phyloP scores from a whole-genome alignment of 1,284 basidiomycete genomes.

The Pholiota adiposa region DNA sequence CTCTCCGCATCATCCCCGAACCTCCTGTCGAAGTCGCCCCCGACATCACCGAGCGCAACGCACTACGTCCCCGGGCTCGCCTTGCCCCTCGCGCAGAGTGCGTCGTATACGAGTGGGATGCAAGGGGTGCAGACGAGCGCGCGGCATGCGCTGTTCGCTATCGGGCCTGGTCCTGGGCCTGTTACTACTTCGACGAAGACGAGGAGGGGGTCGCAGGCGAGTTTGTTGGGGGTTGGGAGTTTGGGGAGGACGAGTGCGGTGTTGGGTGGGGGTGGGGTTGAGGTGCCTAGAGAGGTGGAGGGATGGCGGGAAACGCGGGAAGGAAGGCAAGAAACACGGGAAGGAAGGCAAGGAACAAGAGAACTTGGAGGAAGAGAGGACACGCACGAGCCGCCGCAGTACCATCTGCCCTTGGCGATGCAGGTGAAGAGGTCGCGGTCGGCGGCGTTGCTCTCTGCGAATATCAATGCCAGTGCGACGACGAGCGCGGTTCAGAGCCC shows the following conservation, averaged over 20 bases:
- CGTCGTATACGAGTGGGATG: no score
- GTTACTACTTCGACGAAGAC: neutral
- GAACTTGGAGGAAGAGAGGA: no score
- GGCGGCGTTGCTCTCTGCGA: neutral
- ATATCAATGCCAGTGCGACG: neutral
- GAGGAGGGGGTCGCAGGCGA: neutral
- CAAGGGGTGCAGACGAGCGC: neutral
- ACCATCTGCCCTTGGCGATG: constrained; percentile 18
- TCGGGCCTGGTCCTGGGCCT: neutral
- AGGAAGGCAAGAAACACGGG: no score
- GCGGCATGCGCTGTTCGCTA: neutral
- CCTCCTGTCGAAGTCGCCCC: neutral
- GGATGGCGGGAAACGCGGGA: no score
- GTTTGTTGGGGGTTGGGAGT: no score
- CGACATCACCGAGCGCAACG: neutral
- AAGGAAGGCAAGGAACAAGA: no score
- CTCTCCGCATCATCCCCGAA: no score
- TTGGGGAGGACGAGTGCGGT: constrained; percentile 5
- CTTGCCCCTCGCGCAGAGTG: no score
- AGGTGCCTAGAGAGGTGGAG: no score
- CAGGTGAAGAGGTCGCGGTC: constrained; percentile 8
- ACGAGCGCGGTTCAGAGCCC: neutral
- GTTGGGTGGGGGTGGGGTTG: no score
- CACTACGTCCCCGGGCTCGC: no score
- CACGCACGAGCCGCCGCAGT: constrained; percentile 5